phyloP scores from a whole-genome alignment of 2,329 filamentous ascomycete species.

The Trichoderma koningiopsis region DNA sequence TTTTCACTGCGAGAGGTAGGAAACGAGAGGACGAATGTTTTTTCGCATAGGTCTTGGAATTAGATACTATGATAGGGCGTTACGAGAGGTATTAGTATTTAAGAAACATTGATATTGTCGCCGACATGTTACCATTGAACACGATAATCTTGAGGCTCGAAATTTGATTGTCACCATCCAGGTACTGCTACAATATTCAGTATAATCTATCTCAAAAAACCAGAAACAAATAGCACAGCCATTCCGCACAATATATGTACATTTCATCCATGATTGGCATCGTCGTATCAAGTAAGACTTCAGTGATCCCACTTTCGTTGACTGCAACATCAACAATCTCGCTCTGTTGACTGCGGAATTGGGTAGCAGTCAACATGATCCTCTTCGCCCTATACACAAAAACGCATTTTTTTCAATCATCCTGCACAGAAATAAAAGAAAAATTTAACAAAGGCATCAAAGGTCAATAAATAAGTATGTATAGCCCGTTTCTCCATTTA shows the following conservation, averaged over 20 bases:
- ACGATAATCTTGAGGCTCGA: not conserved
- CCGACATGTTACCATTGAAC: not conserved
- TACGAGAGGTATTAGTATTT: not conserved
- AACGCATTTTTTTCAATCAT: too few species aligned
- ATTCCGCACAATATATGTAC: not conserved
- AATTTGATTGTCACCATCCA: not conserved
- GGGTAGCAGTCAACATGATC: not conserved
- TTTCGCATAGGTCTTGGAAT: slow-evolving; percentile 3
- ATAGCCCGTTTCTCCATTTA: not conserved
- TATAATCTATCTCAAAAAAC: not conserved
- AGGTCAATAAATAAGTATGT: slow-evolving; percentile 10
- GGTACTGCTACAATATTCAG: not conserved
- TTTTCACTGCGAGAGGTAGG: not conserved
- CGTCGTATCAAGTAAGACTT: not conserved
- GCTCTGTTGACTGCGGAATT: not conserved
- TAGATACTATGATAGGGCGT: not conserved
- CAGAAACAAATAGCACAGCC: not conserved
- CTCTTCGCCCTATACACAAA: not conserved
- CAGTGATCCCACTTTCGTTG: not conserved
- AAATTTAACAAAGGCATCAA: not conserved
- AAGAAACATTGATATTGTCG: not conserved
- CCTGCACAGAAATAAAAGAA: not conserved
- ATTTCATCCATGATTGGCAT: not conserved
- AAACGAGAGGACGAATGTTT: not conserved
- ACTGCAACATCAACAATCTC: not conserved